Percentiles rank a stretch among this genome's conserved stretches.
Conservation (phyloP, 2,329 filamentous ascomycete species). For the Ophiostoma angusticollis region DNA sequence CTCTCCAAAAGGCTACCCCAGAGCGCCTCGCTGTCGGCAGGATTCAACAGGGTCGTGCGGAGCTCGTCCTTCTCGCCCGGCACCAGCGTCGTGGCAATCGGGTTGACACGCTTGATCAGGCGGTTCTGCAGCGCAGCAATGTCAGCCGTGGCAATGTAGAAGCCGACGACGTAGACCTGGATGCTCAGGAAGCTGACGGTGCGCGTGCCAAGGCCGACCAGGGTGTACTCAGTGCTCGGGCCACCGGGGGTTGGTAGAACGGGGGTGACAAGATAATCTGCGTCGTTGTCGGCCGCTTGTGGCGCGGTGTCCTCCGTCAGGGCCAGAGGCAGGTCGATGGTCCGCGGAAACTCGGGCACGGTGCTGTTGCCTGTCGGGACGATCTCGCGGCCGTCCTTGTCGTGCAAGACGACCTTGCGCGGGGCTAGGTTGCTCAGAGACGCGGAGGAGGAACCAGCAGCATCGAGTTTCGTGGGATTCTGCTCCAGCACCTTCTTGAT, state of each 20-base stretch:
- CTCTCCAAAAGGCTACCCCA: conserved; percentile 61
- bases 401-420: conserved; percentile 49
- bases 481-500: conserved; percentile 28
- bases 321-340: conserved; percentile 46
- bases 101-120: conserved; percentile 63
- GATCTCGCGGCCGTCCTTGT: conserved; percentile 58
- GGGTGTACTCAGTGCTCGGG: conserved; percentile 56
- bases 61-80: conserved; percentile 67
- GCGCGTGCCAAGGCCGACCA: conserved; percentile 77
- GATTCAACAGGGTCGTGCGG: conserved; percentile 55
- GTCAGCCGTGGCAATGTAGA: conserved; percentile 78
- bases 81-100: conserved; percentile 70
- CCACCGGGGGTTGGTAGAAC: neutral
- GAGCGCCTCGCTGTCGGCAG: conserved; percentile 52
- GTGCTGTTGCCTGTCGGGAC: conserved; percentile 70
- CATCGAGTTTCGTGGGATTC: conserved; percentile 26
- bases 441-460: conserved; percentile 29
- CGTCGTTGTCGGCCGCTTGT: neutral
- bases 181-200: conserved; percentile 83
- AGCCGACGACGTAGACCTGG: conserved; percentile 87
- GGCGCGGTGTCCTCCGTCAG: conserved; percentile 4
- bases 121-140: conserved; percentile 67
- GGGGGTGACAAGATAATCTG: neutral
- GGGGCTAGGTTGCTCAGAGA: conserved; percentile 36
- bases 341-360: conserved; percentile 68